Conservation (phyloP, 108 stramenopile genomes). For the Nitzschia palea region DNA sequence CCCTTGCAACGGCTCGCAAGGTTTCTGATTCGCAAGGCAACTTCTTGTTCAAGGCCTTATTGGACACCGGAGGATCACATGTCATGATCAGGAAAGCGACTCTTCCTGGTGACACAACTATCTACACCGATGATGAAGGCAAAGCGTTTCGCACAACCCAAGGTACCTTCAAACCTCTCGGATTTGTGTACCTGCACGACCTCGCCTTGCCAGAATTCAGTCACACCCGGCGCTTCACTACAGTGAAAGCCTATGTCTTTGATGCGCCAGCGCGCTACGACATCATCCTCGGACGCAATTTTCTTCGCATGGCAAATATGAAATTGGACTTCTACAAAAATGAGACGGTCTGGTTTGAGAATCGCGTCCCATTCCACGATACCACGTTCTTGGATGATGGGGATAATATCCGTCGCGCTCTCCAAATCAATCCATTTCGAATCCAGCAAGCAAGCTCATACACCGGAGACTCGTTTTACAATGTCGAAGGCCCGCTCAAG, state of each 20-base stretch:
- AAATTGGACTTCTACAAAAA: neutral
- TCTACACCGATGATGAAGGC: neutral
- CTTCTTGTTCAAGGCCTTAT: neutral
- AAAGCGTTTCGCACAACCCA: neutral
- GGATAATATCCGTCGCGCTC: neutral
- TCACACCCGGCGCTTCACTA: neutral
- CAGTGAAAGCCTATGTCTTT: neutral
- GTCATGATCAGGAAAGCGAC: neutral
- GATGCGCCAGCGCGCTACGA: neutral
- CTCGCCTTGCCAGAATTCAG: neutral
- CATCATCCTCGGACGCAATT: neutral
- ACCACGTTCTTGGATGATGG: neutral
- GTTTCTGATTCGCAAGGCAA: neutral
- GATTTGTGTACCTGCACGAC: neutral
- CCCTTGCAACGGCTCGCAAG: neutral
- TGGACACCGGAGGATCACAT: neutral
- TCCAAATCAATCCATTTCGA: neutral
- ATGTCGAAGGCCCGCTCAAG: no score
- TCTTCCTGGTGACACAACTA: neutral
- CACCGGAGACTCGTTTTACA: no score
- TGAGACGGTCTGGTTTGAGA: neutral
- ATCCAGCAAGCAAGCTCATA: neutral
- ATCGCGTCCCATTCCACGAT: neutral
- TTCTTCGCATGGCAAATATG: neutral
- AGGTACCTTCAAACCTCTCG: neutral